A percentile compares a stretch with the other conserved stretches of the same genome.
These are phyloP conservation scores for Boechera retrofracta DNA, from an alignment of 345 rosid genomes.

Conservation along the genomic window DNA sequence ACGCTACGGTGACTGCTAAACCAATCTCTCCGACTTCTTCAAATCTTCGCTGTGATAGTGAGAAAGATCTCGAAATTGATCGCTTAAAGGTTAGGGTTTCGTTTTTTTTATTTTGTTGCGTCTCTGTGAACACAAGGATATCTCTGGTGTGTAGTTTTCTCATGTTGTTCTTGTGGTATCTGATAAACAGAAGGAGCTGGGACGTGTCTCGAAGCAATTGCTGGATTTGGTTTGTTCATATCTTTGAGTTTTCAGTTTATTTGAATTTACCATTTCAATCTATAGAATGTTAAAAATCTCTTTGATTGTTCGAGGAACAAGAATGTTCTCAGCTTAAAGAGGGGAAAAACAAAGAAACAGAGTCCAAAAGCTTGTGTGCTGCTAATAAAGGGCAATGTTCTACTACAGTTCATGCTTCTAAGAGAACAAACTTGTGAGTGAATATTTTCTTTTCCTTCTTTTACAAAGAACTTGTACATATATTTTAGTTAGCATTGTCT, in stretches of 20 bases:
- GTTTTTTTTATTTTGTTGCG: neutral
- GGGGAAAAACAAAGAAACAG: conserved; percentile 48
- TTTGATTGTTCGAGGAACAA: conserved; percentile 56
- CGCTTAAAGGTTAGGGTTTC: conserved; percentile 67
- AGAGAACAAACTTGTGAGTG: conserved; percentile 49
- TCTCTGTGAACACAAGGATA: neutral
- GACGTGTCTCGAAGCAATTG: conserved; percentile 57
- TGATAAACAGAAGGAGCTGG: conserved; percentile 68
- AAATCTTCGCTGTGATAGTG: conserved; percentile 28
- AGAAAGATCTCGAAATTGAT: conserved; percentile 64
- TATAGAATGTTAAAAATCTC: neutral
- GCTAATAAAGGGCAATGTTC: conserved; percentile 37
- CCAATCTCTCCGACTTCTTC: conserved; percentile 43
- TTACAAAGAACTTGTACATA: neutral
- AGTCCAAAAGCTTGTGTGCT: conserved; percentile 30
- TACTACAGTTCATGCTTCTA: conserved; percentile 22
- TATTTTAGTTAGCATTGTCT: conserved; percentile 1
- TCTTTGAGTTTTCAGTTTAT: neutral
- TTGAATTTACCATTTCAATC: neutral
- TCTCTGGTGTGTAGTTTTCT: conserved; percentile 20
- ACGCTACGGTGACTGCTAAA: conserved; percentile 7
- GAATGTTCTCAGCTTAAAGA: conserved; percentile 64
- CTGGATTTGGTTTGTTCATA: conserved; percentile 35
- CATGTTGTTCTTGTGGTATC: conserved; percentile 14
- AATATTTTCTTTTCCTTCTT: neutral